A percentile compares a stretch with the other conserved stretches of the same genome.
Conservation (phyloP, 2,329 filamentous ascomycete species). For the Trichophyton simii region DNA sequence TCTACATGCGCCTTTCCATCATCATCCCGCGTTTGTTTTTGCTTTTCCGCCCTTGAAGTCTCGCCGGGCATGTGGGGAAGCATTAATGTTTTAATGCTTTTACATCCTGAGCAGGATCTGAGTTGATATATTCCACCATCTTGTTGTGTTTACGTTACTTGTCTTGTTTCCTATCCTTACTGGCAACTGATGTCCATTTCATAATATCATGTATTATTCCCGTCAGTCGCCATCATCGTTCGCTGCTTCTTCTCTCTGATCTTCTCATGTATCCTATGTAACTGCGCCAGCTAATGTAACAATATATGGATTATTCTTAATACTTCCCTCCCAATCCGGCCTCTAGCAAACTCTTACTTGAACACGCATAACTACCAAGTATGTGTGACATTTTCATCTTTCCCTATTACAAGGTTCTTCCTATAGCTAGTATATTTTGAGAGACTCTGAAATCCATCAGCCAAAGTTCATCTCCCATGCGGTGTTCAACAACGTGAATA, state of each 20-base stretch:
- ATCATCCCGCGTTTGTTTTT: neutral
- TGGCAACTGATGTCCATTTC: neutral
- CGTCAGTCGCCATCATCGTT: neutral
- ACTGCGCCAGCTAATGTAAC: neutral
- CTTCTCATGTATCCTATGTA: constrained; percentile 5
- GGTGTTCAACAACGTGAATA: neutral
- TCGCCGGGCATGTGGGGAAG: neutral
- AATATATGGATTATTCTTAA: constrained; percentile 3
- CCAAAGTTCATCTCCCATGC: no score
- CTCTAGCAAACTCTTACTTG: no score
- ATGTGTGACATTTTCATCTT: no score
- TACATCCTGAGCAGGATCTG: neutral
- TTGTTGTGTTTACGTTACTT: neutral
- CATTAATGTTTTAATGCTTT: constrained; percentile 1
- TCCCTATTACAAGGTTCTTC: no score
- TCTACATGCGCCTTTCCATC: neutral
- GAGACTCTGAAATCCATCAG: no score
- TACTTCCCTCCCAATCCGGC: neutral
- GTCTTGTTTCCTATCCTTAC: neutral
- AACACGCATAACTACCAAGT: no score
- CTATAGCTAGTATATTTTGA: no score
- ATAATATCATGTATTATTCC: constrained; percentile 4
- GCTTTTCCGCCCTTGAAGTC: neutral
- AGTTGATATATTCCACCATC: neutral
- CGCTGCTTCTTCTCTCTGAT: constrained; percentile 9